Base-by-base conservation (phyloP, 1,284 basidiomycete genomes). In the Malassezia nana region DNA sequence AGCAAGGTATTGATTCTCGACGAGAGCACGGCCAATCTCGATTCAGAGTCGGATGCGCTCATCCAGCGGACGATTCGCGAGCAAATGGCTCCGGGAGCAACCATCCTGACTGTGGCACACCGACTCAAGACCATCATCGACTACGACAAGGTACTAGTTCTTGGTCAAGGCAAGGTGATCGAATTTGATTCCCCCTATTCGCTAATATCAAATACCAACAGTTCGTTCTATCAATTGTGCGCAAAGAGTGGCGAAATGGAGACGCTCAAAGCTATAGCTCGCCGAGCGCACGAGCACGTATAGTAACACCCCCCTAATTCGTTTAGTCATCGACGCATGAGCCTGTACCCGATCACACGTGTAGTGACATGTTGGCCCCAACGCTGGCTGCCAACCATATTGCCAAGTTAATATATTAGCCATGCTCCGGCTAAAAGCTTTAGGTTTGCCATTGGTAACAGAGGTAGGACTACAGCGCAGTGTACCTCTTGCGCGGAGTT, bases 181-280 rank as follows among this genome's bases (percentile, higher is more conserved):
- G 89, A 92, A 69, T 89, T 84, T 65, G 87, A 86, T 63, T 78
- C 78, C 43, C 86, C 86, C 0, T 74, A 74, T n/a, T 77, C 77
- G 22, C 77, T 89, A 7, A 77, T 87, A 38, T 49, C 56, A 22
- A 46, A 60, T 29, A 42, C 58, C 38, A 31, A 24, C 43, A 60
- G 60, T 35, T 50, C 60, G n/a, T 71, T 71, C 53, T 59, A 62
- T 41, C 59, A 62, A 18, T 63, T 71, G 40, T 71, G 68, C 55
- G 50, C 58, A 38, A 64, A 66, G 45, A 64, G 61, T 44, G 68
- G 66, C 24, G 65, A 71, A 42, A 63, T 69, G 56, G 61, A 57
- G 9, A 18, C 25, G 1, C 26, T 40, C 7, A 48, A 33, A 28
- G 8, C 10, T 12, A 13, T 45, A 25, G 43, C 43, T 2, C n/a